Conservation (phyloP, 331 rosid genomes). For the Pyrus hybrid region DNA sequence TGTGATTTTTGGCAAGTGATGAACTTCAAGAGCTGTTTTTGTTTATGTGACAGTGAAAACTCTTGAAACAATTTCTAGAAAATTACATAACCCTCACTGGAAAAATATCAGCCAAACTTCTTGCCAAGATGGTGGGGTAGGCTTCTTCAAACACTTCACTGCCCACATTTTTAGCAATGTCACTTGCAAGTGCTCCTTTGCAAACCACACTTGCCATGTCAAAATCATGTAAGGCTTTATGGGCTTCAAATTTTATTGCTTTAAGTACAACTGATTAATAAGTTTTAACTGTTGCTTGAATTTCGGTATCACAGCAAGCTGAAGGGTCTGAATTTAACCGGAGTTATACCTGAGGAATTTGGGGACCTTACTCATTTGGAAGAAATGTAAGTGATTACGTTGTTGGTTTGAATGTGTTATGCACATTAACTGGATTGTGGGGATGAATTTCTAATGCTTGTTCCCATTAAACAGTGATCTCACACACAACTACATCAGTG, state of each 20-base stretch:
- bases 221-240: slow-evolving; percentile 37
- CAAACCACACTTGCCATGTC: slow-evolving; percentile 36
- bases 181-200: slow-evolving; percentile 46
- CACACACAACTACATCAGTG: slow-evolving; percentile 51
- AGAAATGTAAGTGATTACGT: slow-evolving; percentile 38
- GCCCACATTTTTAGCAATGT: slow-evolving; percentile 16
- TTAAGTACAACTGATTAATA: neutral
- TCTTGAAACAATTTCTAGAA: slow-evolving; percentile 57
- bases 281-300: neutral
- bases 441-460: neutral
- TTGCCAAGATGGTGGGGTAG: slow-evolving; percentile 24
- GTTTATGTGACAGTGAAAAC: slow-evolving; percentile 40
- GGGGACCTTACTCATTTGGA: slow-evolving; percentile 49
- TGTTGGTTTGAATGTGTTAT: neutral
- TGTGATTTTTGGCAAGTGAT: neutral
- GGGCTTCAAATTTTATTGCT: neutral
- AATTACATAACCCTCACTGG: slow-evolving; percentile 43
- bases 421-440: neutral
- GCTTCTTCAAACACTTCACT: slow-evolving; percentile 4
- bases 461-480: slow-evolving; percentile 47
- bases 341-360: slow-evolving; percentile 54
- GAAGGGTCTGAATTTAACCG: slow-evolving; percentile 51
- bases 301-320: slow-evolving; percentile 23
- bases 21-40: neutral
- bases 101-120: slow-evolving; percentile 31